A percentile compares a stretch with the other conserved stretches of the same genome.
These are phyloP conservation scores for Aspergillus puulaauensis DNA, from an alignment of 2,329 filamentous ascomycete genomes.

Conservation along the genomic window DNA sequence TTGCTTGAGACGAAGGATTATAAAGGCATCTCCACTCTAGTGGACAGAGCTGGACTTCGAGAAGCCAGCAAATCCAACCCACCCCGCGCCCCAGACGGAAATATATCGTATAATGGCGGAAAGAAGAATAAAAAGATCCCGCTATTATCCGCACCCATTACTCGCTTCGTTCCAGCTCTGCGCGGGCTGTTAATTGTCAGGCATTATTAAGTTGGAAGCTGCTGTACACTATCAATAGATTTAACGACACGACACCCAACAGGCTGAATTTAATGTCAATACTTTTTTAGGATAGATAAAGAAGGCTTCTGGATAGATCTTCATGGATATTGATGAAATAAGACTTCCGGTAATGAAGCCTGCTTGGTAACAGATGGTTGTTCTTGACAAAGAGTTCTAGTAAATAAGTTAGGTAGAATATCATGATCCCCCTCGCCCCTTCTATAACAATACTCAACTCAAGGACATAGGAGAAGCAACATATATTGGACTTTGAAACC, in stretches of 20 bases:
- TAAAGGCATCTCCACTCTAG: not conserved
- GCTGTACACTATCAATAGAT: constrained; percentile 1
- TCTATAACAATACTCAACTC: not conserved
- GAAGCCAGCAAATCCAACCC: not conserved
- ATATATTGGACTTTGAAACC: not conserved
- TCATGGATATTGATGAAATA: no score
- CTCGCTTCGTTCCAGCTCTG: not conserved
- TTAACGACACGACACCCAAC: not conserved
- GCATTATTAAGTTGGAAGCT: not conserved
- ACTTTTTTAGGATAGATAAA: not conserved
- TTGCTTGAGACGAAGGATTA: not conserved
- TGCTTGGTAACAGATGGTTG: no score
- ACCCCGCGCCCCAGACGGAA: not conserved
- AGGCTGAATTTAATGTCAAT: not conserved
- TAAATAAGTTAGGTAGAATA: no score
- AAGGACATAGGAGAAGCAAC: not conserved
- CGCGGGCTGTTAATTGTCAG: not conserved
- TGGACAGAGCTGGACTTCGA: not conserved
- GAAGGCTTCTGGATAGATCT: no score
- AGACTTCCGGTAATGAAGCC: no score
- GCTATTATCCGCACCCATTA: not conserved
- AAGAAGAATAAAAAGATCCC: no score
- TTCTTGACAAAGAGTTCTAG: no score
- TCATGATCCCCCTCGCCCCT: no score
- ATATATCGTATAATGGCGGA: not conserved